phyloP scores from a whole-genome alignment of 2,329 filamentous ascomycete genomes.

The Pseudogymnoascus sp. region DNA sequence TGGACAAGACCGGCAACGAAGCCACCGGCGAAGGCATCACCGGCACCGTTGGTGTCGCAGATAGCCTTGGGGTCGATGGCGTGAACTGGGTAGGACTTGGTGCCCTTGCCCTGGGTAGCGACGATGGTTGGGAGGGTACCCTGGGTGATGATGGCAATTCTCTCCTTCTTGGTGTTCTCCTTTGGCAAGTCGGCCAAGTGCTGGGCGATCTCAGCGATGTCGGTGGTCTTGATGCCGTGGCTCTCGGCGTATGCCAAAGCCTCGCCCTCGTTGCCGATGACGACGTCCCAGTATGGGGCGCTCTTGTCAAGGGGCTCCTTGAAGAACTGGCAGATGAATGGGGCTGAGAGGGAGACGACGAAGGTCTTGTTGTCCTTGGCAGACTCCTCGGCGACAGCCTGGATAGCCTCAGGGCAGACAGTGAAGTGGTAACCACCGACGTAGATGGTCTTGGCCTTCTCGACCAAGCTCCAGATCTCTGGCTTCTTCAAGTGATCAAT shows the following conservation, averaged over 20 bases:
- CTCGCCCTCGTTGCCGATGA: constrained; percentile 96
- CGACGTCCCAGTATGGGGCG: constrained; percentile 86
- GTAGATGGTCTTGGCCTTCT: constrained; percentile 84
- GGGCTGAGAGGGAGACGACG: constrained; percentile 84
- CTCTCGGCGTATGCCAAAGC: constrained; percentile 78
- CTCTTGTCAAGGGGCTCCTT: constrained; percentile 86
- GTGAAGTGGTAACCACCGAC: constrained; percentile 97
- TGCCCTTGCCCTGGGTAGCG: constrained; percentile 62
- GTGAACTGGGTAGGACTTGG: constrained; percentile 72
- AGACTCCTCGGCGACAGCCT: constrained; percentile 85
- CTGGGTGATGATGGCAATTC: constrained; percentile 88
- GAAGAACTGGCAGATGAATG: constrained; percentile 97
- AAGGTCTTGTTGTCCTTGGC: constrained; percentile 85
- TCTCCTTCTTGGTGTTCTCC: constrained; percentile 76
- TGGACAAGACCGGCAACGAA: constrained; percentile 84
- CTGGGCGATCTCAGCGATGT: constrained; percentile 78
- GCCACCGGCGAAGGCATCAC: constrained; percentile 92
- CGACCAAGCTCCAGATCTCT: constrained; percentile 83
- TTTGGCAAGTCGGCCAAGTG: constrained; percentile 82
- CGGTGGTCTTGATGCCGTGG: constrained; percentile 64
- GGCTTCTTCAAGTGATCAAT: constrained; percentile 85
- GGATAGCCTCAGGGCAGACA: constrained; percentile 82
- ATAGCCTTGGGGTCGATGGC: constrained; percentile 70
- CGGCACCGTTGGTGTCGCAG: constrained; percentile 93
- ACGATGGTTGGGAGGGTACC: constrained; percentile 86